These are phyloP conservation scores for Plantago elongata DNA, from an alignment of 257 asterid species.

Conservation along the genomic window DNA sequence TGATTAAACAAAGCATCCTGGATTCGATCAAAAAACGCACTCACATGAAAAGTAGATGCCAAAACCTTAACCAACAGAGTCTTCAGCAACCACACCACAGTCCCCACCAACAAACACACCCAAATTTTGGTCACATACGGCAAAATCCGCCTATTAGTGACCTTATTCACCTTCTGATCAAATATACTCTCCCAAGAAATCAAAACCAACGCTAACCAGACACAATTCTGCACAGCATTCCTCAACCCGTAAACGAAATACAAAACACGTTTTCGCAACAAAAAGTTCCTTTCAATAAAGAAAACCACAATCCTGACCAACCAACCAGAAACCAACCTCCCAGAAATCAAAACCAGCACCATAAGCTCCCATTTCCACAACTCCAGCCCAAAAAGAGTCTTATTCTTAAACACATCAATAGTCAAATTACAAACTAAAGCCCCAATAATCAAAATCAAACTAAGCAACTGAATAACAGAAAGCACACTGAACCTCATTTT, in stretches of 20 bases:
- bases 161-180: slow-evolving; percentile 37
- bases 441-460: slow-evolving; percentile 35
- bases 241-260: slow-evolving; percentile 54
- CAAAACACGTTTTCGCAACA: slow-evolving; percentile 41
- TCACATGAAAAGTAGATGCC: slow-evolving; percentile 49
- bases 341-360: slow-evolving; percentile 44
- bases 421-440: slow-evolving; percentile 34
- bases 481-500: slow-evolving; percentile 31
- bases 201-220: slow-evolving; percentile 51
- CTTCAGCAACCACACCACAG: slow-evolving; percentile 46
- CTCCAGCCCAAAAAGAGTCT: slow-evolving; percentile 25
- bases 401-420: slow-evolving; percentile 20
- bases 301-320: slow-evolving; percentile 38
- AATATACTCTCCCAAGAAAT: slow-evolving; percentile 51
- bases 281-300: slow-evolving; percentile 39
- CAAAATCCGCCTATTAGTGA: slow-evolving; percentile 26
- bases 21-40: slow-evolving; percentile 45
- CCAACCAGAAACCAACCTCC: slow-evolving; percentile 50
- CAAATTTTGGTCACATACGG: slow-evolving; percentile 42
- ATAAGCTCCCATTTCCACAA: slow-evolving; percentile 51
- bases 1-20: slow-evolving; percentile 50
- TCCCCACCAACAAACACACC: slow-evolving; percentile 47
- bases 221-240: slow-evolving; percentile 49
- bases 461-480: slow-evolving; percentile 32
- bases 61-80: slow-evolving; percentile 46